These are phyloP conservation scores for Euphrasia confusa DNA, from an alignment of 257 asterid species.

Conservation along the genomic window DNA sequence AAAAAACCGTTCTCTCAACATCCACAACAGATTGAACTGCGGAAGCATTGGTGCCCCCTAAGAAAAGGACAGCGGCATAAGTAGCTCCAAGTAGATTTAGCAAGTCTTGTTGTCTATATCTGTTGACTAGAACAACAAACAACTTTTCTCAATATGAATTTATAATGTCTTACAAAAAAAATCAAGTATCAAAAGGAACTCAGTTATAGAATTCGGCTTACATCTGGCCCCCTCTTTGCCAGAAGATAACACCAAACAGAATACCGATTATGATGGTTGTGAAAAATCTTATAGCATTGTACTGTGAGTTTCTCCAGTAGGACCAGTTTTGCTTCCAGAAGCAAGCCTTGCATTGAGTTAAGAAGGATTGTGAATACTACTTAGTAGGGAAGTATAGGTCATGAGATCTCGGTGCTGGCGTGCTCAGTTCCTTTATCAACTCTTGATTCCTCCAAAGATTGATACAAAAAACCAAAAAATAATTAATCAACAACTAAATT, in stretches of 20 bases:
- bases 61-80: constrained; percentile 74
- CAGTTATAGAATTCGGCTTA: constrained; percentile 12
- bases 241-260: constrained; percentile 60
- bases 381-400: constrained; percentile 38
- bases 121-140: constrained; percentile 27
- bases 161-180: not conserved
- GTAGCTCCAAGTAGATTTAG: constrained; percentile 75
- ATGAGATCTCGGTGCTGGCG: constrained; percentile 30
- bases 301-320: constrained; percentile 52
- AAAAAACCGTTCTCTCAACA: constrained; percentile 71
- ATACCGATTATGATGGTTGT: constrained; percentile 31
- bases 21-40: constrained; percentile 73
- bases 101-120: constrained; percentile 63
- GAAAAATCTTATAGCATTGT: constrained; percentile 50
- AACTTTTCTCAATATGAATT: not conserved
- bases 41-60: constrained; percentile 74
- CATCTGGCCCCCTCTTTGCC: constrained; percentile 39
- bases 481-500: not conserved
- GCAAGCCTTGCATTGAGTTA: constrained; percentile 49
- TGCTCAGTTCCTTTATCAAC: constrained; percentile 31
- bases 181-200: not conserved
- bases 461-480: not conserved
- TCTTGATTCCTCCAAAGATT: constrained; percentile 34
- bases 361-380: constrained; percentile 38
- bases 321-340: constrained; percentile 49